Base-by-base conservation (phyloP, 1,139 yeast genomes). In the Blastobotrys serpentis region DNA sequence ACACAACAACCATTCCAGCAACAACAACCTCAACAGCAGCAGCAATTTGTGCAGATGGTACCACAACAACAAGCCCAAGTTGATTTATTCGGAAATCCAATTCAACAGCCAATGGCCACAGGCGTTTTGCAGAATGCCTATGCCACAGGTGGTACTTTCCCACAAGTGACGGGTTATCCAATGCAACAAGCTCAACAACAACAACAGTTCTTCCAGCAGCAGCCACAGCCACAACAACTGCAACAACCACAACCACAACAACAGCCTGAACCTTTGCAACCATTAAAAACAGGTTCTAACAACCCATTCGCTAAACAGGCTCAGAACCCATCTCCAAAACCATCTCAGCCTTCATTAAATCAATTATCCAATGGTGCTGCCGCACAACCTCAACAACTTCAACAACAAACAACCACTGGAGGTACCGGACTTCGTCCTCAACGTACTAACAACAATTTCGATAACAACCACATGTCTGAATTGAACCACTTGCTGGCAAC, bases 41-140 rank as follows among this genome's bases (percentile, higher is more conserved):
- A 56, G 44, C 55, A 52, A 19, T 53, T 53, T 33, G 52, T 48
- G 51, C 63, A 60, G 42, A 56, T 56, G 46, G 52, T 23, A 23
- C 36, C 44, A 14, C 53, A 48, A 48, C 55, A 51, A 45, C 50
- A 43, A 17, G 44, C 42, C 2, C 49, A 54, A 30, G 53, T 51
- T 23, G 95, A 86, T 64, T 74, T 85, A 72, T 86, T 84, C 72
- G 95, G 95, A 22, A 85, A 85, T 63, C 94, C 94, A 13, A 68
- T 71, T 50, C 66, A 62, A 41, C 66, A 64, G 52, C 71, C 83
- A 16, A 70, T 81, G 72, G 70, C 72, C 23, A 80, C 86, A 2
- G 86, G 86, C 0, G 65, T 67, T 52, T 57, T 74, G 33, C 76
- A 73, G 53, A 70, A 71, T 51, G 75, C 75, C 2, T 72, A 72